phyloP scores from a whole-genome alignment of 2,329 filamentous ascomycete species.

The Colletotrichum sp. region DNA sequence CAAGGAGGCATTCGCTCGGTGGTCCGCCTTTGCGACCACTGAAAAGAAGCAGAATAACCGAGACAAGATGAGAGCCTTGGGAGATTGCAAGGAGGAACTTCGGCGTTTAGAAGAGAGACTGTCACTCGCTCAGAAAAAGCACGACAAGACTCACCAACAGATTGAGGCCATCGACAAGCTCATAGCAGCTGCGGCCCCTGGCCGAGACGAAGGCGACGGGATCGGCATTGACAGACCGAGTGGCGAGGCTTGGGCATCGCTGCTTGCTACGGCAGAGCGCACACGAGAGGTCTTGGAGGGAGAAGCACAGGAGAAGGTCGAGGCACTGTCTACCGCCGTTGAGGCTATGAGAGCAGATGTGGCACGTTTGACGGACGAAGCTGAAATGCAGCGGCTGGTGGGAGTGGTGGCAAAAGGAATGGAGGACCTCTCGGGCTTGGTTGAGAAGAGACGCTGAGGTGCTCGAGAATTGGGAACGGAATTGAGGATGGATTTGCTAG shows the following conservation, averaged over 20 bases:
- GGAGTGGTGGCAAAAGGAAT: background rate
- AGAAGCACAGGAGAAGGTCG: background rate
- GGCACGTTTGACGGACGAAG: background rate
- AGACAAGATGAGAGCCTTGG: background rate
- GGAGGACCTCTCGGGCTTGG: background rate
- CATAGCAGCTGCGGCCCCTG: background rate
- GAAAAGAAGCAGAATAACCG: background rate
- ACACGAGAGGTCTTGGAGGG: background rate
- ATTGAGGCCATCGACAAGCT: background rate
- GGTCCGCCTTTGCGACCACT: background rate
- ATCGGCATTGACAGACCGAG: background rate
- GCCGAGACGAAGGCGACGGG: background rate
- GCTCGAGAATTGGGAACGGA: background rate
- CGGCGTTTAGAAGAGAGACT: background rate
- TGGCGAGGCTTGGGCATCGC: background rate
- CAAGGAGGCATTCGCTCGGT: background rate
- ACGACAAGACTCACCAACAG: background rate
- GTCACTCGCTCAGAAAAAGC: background rate
- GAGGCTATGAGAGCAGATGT: background rate
- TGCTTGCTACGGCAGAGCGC: background rate
- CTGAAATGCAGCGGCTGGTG: background rate
- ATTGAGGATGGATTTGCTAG: background rate
- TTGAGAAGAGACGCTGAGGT: background rate
- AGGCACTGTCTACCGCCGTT: background rate
- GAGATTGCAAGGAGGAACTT: background rate